Base-by-base conservation (phyloP, 352 stramenopile genomes). In the Globisporangium spinosum region DNA sequence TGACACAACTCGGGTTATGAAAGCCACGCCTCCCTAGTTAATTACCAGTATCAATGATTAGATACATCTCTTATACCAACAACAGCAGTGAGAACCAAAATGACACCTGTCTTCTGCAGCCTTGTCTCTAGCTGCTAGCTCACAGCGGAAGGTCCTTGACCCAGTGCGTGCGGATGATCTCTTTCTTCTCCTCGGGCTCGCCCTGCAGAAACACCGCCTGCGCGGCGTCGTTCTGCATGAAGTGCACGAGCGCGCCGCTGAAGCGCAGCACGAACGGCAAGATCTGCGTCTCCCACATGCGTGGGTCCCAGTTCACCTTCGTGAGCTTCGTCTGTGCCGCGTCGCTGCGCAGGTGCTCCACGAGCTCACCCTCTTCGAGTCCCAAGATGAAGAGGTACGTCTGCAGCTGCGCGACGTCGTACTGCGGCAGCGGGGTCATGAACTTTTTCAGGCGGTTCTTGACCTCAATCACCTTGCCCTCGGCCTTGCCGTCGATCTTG, bases 321-420 rank as follows among this genome's bases (percentile, higher is more conserved):
- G 86, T 94, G 64, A 83, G 77, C 66, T 90, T 90, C 23, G 84
- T 92, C 72, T 85, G 53, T 15, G 79, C 72, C n/a, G 69, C 68
- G 38, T 83, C 78, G 17, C 76, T 65, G 47, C 85, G 82, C 45
- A 95, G 65, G 65, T 94, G 82, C 73, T 95, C 88, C 35, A 95
- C 88, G 13, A 95, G 68, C 70, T 95, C 88, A 8, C 88, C 88
- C 43, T 94, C 80, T 15, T 68, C 70, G 7, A 75, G 70, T 0
- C 72, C 79, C 20, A 95, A 74, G 53, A 95, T 91, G 68, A 85
- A 95, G 43, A 95, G 59, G 68, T 95, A 95, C 29, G 88, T 95
- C 76, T 94, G 86, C 62, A 95, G 69, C 67, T 95, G 88, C 1
- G 83, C 83, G 9, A 95, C 51, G 69, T 95, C 88, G 70, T 95